Base-by-base conservation (phyloP, 139 green algal genomes). In the Parachlorella kessleri region DNA sequence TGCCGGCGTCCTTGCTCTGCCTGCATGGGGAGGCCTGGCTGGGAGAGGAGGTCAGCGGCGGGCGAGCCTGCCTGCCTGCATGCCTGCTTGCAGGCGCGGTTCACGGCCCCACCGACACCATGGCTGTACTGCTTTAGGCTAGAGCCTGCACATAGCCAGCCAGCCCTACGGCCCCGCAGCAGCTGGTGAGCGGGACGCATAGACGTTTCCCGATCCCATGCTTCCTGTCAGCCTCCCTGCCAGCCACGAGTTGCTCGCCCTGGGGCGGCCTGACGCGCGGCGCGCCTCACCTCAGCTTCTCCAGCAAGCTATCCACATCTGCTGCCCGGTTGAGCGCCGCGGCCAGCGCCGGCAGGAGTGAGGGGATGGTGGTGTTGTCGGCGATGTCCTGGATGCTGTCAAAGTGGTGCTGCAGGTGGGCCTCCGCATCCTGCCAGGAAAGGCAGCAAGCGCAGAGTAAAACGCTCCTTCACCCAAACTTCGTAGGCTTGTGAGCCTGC, bases 341-440 rank as follows among this genome's bases (percentile, higher is more conserved):
- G 30, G 55, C 65, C 53, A 94, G 80, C 39, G 87, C 83, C 2
- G 76, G 77, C 35, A 94, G 85, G 63, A 95, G 78, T 8, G 85
- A 88, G 26, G 90, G 90, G 32, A 94, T 72, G 9, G 90, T 94
- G n/a, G 89, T 94, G 53, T 30, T 76, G 70, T 93, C 89, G 1
- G 84, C 80, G 69, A 94, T 94, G 18, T 80, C 54, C 74, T 95
- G 90, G n/a, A 94, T 91, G 54, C 65, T 88, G 35, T 95, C 84
- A 73, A 94, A 94, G 76, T 94, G 90, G 42, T 83, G 76, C 74
- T 85, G 64, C 73, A 88, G 71, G 75, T 82, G 76, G 1, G 66
- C 77, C 35, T 75, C 70, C 18, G 73, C 72, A 7, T 83, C 72
- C 66, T 85, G 55, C 54, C 59, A 6, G 14, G 38, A 6, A 30